Base-by-base conservation (phyloP, 768 basidiomycete species). In the Mycena rebaudengoi region DNA sequence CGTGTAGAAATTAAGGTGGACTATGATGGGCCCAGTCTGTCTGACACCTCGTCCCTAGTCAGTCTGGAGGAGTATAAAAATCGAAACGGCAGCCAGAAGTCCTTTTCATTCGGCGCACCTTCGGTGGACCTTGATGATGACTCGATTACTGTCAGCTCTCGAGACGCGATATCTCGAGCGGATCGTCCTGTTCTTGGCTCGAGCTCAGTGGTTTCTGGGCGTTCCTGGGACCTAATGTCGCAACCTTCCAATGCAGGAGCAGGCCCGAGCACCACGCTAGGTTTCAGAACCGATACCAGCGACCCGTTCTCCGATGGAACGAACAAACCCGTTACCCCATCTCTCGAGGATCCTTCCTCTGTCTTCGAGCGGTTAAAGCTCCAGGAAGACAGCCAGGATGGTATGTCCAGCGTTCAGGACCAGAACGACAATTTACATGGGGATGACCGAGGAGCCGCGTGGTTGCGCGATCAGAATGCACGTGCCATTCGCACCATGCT, bases 1-100 rank as follows among this genome's bases (percentile, higher is more conserved):
- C 83, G 86, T 10, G 87, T 98, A 33, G 83, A 89, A 44, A 88
- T 98, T 40, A 81, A 82, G 10, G 88, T 96, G 64, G 95, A 96
- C 64, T 96, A 95, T 69, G 96, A 98, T 74, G 94, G 94, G 0
- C 94, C 91, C 14, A 93, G 91, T 76, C 82, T 98, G 60, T 95
- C 94, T 10, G 96, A 98, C 68, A 93, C 95, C 2, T 88, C 88
- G 11, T 96, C 94, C 10, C 78, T 96, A 18, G 86, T 85, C 21
- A 94, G 93, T 73, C 70, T 90, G 71, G 92, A 96, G 41, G 91
- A 94, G 67, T 89, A 88, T 78, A 79, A 77, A 65, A 80, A 81
- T 45, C 79, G 83, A 43, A 90, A 89, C 67, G 83, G 80, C 57
- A 89, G 89, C 69, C 85, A 85, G 52, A 78, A 79, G 32, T 86